Conservation (phyloP, 306 rosid species). For the Prunus mume region DNA sequence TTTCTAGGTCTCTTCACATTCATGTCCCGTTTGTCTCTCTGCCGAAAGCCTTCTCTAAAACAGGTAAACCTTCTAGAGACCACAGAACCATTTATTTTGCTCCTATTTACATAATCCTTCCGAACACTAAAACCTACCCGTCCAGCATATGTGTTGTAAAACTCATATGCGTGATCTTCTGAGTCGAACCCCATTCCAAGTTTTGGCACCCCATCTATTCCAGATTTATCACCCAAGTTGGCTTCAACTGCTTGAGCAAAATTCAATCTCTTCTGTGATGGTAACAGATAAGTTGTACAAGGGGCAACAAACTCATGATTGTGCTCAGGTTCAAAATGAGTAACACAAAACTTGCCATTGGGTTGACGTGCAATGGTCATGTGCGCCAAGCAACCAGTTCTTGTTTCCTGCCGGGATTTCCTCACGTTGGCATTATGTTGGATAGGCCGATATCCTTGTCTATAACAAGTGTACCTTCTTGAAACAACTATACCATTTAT, state of each 20-base stretch:
- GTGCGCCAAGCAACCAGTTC: conserved; percentile 70
- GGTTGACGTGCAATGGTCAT: conserved; percentile 65
- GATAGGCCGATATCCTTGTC: conserved; percentile 54
- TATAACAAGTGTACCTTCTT: conserved; percentile 60
- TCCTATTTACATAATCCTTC: conserved; percentile 65
- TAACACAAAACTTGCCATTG: conserved; percentile 48
- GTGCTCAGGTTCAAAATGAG: conserved; percentile 50
- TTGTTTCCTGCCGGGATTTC: conserved; percentile 47
- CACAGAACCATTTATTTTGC: conserved; percentile 62
- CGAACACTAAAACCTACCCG: conserved; percentile 60
- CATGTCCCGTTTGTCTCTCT: conserved; percentile 45
- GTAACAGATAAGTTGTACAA: conserved; percentile 43
- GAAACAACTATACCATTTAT: conserved; percentile 52
- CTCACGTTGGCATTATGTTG: conserved; percentile 20
- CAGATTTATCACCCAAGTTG: conserved; percentile 27
- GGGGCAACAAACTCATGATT: conserved; percentile 55
- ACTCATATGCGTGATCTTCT: conserved; percentile 54
- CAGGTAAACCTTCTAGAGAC: conserved; percentile 64
- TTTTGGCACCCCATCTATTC: conserved; percentile 49
- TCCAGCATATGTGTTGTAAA: conserved; percentile 60
- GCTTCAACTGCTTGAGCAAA: conserved; percentile 57
- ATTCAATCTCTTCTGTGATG: conserved; percentile 54
- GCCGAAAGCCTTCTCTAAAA: conserved; percentile 65
- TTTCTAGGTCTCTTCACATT: conserved; percentile 56
- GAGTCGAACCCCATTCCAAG: conserved; percentile 63